Conservation (phyloP, 2,329 filamentous ascomycete species). For the Aschersonia sp. region DNA sequence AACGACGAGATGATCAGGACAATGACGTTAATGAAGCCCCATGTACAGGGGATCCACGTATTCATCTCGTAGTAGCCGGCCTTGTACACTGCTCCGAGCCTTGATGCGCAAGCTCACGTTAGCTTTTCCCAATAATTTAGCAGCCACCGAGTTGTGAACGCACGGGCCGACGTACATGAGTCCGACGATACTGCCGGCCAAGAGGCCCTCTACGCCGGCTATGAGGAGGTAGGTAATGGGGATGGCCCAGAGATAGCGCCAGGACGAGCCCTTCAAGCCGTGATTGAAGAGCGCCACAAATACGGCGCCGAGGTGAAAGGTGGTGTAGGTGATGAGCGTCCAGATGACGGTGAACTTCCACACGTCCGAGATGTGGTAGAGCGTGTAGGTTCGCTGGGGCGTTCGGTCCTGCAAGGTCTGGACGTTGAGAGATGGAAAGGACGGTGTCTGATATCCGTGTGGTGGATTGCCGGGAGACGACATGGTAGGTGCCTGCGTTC, state of each 20-base stretch:
- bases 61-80: slow-evolving; percentile 81
- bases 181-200: slow-evolving; percentile 71
- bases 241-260: slow-evolving; percentile 54
- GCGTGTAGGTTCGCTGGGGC: slow-evolving; percentile 32
- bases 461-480: slow-evolving; percentile 18
- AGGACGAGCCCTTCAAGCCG: slow-evolving; percentile 38
- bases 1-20: slow-evolving; percentile 78
- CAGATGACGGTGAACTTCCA: slow-evolving; percentile 80
- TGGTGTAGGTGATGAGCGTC: slow-evolving; percentile 66
- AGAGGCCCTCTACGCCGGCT: slow-evolving; percentile 59
- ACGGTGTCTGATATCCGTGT: slow-evolving; percentile 45
- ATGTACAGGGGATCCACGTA: slow-evolving; percentile 84
- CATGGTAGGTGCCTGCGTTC: slow-evolving; percentile 2
- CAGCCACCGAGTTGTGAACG: background rate
- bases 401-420: slow-evolving; percentile 33
- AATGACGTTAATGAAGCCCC: slow-evolving; percentile 73
- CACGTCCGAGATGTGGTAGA: slow-evolving; percentile 64
- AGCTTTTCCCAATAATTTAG: background rate
- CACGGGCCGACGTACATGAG: slow-evolving; percentile 46
- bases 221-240: slow-evolving; percentile 57
- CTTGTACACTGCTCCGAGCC: slow-evolving; percentile 66
- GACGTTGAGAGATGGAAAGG: slow-evolving; percentile 75
- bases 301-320: slow-evolving; percentile 60
- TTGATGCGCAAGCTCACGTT: slow-evolving; percentile 15
- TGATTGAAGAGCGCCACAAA: slow-evolving; percentile 61